A percentile compares a stretch with the other conserved stretches of the same genome.
Evolutionary conservation across 2,329 filamentous ascomycete species (phyloP).

Genomic region (Tolypocladium endophyticum): DNA sequence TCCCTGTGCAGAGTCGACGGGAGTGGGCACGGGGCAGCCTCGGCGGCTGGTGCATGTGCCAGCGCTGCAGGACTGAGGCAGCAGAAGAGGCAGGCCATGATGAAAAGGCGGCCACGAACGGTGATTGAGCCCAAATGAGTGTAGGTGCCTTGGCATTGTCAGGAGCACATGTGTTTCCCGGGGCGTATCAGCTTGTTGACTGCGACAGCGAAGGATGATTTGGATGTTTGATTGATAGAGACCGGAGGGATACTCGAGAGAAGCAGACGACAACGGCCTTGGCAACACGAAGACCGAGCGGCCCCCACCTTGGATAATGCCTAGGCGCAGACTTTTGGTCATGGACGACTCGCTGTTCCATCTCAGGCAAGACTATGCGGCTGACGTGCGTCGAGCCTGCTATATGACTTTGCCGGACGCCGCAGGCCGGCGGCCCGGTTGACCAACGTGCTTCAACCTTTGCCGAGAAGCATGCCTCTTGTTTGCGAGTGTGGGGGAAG

Average conservation of each 20-base stretch:
- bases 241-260: not conserved
- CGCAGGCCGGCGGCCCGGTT: not conserved
- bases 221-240: not conserved
- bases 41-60: slow-evolving; percentile 81
- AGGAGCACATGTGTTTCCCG: not conserved
- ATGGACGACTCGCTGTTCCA: not conserved
- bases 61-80: slow-evolving; percentile 67
- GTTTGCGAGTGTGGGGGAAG: not conserved
- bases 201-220: not conserved
- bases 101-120: not conserved
- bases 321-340: not conserved
- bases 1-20: slow-evolving; percentile 69
- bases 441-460: not conserved
- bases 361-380: not conserved
- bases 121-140: not conserved
- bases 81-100: slow-evolving; percentile 8
- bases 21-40: slow-evolving; percentile 85
- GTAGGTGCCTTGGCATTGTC: not conserved
- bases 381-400: not conserved
- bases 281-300: not conserved
- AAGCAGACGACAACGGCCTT: not conserved
- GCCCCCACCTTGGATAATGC: not conserved
- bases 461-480: not conserved
- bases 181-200: not conserved
- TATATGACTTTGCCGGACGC: not conserved